phyloP scores from a whole-genome alignment of 2,329 filamentous ascomycete genomes.

The Colletotrichum orchidophilum region DNA sequence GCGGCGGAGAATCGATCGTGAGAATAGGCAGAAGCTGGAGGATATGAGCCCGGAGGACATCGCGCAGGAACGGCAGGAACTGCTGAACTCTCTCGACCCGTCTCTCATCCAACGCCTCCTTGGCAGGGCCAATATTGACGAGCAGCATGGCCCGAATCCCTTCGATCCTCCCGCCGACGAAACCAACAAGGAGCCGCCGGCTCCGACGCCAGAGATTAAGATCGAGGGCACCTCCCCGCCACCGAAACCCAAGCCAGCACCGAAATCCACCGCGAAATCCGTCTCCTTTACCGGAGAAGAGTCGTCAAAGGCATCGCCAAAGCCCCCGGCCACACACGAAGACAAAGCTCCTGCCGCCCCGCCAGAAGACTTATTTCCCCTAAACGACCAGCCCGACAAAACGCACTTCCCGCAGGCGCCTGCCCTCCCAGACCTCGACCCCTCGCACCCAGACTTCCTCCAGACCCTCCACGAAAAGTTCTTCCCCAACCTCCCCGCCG shows the following conservation, averaged over 20 bases:
- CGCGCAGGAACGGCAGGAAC: conserved; percentile 78
- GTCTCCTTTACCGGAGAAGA: neutral
- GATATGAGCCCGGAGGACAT: conserved; percentile 87
- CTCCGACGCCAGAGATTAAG: conserved; percentile 44
- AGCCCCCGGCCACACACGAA: conserved; percentile 45
- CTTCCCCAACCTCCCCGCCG: conserved; percentile 87
- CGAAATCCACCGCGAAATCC: conserved; percentile 10
- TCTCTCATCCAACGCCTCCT: conserved; percentile 81
- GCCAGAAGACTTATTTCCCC: conserved; percentile 53
- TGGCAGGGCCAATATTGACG: conserved; percentile 78
- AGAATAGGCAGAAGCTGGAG: conserved; percentile 79
- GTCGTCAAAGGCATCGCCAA: conserved; percentile 17
- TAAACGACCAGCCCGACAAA: conserved; percentile 47
- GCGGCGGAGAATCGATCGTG: conserved; percentile 78
- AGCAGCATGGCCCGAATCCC: conserved; percentile 54
- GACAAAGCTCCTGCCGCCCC: conserved; percentile 52
- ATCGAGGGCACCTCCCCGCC: conserved; percentile 44
- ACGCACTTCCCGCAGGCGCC: conserved; percentile 71
- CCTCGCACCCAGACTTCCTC: conserved; percentile 84
- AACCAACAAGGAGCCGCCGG: conserved; percentile 12
- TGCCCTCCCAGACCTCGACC: conserved; percentile 78
- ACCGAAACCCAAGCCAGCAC: conserved; percentile 34
- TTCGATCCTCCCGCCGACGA: conserved; percentile 48
- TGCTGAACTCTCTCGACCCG: conserved; percentile 82
- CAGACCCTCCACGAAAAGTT: conserved; percentile 88